Base-by-base conservation (phyloP, 208 protist species). In the Crithidia fasciculata region DNA sequence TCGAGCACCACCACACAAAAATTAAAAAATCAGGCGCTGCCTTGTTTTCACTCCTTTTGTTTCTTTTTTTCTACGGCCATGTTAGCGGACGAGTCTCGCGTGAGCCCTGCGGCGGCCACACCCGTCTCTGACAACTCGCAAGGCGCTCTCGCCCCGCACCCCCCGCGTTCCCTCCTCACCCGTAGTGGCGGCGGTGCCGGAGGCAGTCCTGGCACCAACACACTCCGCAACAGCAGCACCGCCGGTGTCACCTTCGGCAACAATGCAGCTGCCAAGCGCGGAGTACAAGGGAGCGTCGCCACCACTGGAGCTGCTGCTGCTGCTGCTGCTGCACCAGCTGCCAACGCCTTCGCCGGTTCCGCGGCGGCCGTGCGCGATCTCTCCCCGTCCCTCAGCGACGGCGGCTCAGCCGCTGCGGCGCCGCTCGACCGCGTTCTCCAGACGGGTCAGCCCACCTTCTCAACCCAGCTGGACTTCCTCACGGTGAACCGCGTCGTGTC, bases 401-500 rank as follows among this genome's bases (percentile, higher is more conserved):
- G 53, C 64, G 60, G 19, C 19, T 3, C 59, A 7, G 15, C 59
- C 6, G 15, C 60, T 2, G 53, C 55, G 8, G 62, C 74, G 8
- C 62, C 61, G 41, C 43, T 80, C 16, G 74, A 80, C 2, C 62
- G 78, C 43, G 60, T 88, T 5, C 72, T 88, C 43, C 61, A 78
- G 41, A 73, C 82, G 2, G 82, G 80, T 0, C 72, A 88, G 74
- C 78, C 83, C 7, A 58, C 58, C 67, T 85, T 91, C 47, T 59
- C 85, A 36, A 78, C 86, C 12, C 70, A 80, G 41, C 59, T 93
- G 13, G 74, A 76, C 67, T 91, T 95, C 55, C 62, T 96, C 67
- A 73, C 88, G 16, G 80, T 81, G 10, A 93, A 96, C 73, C 91
- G 94, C 40, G 78, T 88, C 37, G 88, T 96, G 37, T 76, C 91